phyloP scores from a whole-genome alignment of 805 yeast genomes.

The Lachancea sp. region DNA sequence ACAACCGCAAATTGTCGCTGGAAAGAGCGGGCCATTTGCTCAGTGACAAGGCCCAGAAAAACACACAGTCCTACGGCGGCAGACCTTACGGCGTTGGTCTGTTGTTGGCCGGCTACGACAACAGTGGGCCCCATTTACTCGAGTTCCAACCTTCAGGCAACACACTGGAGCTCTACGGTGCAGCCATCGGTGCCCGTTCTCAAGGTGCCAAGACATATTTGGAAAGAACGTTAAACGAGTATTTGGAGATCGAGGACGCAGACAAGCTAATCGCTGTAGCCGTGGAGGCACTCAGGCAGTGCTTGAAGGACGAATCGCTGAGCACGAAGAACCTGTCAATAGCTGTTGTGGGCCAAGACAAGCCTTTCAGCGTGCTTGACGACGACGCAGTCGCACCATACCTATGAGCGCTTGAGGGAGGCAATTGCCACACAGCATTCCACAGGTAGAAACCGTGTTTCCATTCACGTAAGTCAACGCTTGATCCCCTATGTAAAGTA shows the following conservation, averaged over 20 bases:
- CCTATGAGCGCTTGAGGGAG: conserved; percentile 15
- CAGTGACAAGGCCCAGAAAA: conserved; percentile 95
- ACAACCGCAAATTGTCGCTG: conserved; percentile 77
- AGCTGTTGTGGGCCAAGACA: conserved; percentile 83
- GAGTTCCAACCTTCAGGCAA: conserved; percentile 97
- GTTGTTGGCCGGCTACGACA: conserved; percentile 84
- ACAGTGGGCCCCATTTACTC: conserved; percentile 85
- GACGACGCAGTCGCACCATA: conserved; percentile 63
- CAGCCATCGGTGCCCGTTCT: conserved; percentile 97
- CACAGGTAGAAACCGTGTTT: too few relatives aligned
- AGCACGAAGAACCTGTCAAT: conserved; percentile 79
- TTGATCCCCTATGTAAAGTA: conserved; percentile 5
- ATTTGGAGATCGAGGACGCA: conserved; percentile 48
- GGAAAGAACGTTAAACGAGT: conserved; percentile 74
- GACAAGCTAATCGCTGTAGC: conserved; percentile 82
- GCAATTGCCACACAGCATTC: too few relatives aligned
- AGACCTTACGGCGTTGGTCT: conserved; percentile 98
- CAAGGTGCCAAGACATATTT: conserved; percentile 96
- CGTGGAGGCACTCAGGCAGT: conserved; percentile 85
- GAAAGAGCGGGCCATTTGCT: conserved; percentile 76
- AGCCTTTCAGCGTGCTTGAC: conserved; percentile 70
- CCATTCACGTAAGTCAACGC: too few relatives aligned
- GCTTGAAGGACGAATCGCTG: conserved; percentile 90
- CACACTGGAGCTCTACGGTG: conserved; percentile 82
- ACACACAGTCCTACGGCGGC: conserved; percentile 92